Evolutionary conservation across 768 basidiomycete species (phyloP).

Genomic region (Collybia sp.): DNA sequence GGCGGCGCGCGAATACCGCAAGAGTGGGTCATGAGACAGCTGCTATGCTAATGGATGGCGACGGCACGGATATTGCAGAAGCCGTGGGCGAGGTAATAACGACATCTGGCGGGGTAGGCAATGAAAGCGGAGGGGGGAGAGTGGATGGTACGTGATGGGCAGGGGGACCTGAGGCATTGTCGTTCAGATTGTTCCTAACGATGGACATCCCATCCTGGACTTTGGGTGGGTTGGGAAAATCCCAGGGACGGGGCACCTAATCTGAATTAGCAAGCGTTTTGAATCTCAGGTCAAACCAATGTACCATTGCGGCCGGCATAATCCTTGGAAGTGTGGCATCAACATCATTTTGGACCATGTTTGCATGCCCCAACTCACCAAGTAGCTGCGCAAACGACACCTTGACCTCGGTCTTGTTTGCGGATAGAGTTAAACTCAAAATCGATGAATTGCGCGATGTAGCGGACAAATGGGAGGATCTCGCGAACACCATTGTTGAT

Average conservation of each 20-base stretch:
- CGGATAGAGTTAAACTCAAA: slow-evolving; percentile 68
- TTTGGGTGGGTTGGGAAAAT: slow-evolving; percentile 46
- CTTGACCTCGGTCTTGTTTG: slow-evolving; percentile 59
- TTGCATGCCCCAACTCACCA: slow-evolving; percentile 42
- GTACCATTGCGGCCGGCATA: slow-evolving; percentile 70
- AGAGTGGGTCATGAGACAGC: too few species aligned
- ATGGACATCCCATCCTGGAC: slow-evolving; percentile 11
- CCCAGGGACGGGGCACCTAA: slow-evolving; percentile 74
- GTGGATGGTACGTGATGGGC: slow-evolving; percentile 12
- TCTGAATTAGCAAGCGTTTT: not conserved
- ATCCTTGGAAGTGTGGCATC: slow-evolving; percentile 39
- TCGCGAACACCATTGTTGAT: slow-evolving; percentile 75
- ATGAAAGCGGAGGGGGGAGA: slow-evolving; percentile 2
- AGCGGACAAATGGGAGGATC: slow-evolving; percentile 80
- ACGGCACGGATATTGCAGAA: not conserved
- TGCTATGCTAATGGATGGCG: not conserved
- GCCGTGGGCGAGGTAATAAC: slow-evolving; percentile 6
- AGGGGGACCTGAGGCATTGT: not conserved
- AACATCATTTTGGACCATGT: not conserved
- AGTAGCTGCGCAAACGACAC: slow-evolving; percentile 88
- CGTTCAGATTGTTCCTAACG: slow-evolving; percentile 2
- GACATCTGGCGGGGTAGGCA: slow-evolving; percentile 1
- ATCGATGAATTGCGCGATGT: slow-evolving; percentile 75
- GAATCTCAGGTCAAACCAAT: not conserved
- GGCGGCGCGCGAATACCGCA: too few species aligned